Evolutionary conservation across 768 basidiomycete species (phyloP).

Genomic region (Leccinum obscurum): DNA sequence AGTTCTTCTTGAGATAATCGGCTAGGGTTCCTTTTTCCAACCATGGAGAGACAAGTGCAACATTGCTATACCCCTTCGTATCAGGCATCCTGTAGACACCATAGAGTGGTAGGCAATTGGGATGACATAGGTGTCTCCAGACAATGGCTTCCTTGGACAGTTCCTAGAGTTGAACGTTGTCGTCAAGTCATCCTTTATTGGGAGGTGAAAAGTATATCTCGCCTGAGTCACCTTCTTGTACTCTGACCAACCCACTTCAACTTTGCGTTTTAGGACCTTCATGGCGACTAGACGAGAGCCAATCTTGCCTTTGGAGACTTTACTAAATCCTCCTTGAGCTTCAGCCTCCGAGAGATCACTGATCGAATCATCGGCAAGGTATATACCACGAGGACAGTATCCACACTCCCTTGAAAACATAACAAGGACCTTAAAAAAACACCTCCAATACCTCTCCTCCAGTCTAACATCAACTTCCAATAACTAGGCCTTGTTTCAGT

Average conservation of each 20-base stretch:
- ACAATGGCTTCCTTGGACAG: constrained; percentile 33
- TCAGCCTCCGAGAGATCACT: neutral
- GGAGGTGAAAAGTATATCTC: neutral
- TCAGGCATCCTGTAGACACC: constrained; percentile 28
- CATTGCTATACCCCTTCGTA: constrained; percentile 12
- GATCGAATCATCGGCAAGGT: constrained; percentile 9
- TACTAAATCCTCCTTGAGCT: constrained; percentile 20
- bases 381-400: constrained; percentile 21
- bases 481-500: constrained; percentile 15
- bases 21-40: constrained; percentile 36
- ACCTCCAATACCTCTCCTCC: constrained; percentile 17
- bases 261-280: constrained; percentile 16
- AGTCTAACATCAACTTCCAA: constrained; percentile 20
- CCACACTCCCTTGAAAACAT: constrained; percentile 20
- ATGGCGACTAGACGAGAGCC: constrained; percentile 27
- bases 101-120: constrained; percentile 37
- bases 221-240: constrained; percentile 20
- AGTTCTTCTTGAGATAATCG: constrained; percentile 29
- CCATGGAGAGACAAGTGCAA: constrained; percentile 41
- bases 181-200: neutral
- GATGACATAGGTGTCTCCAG: constrained; percentile 37
- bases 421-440: constrained; percentile 20
- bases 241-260: neutral
- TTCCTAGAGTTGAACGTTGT: constrained; percentile 9
- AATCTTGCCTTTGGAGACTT: constrained; percentile 19